Percentiles rank a stretch among this genome's conserved stretches.
Conservation (phyloP, 495 filamentous ascomycete genomes). For the Sporormia fimetaria region DNA sequence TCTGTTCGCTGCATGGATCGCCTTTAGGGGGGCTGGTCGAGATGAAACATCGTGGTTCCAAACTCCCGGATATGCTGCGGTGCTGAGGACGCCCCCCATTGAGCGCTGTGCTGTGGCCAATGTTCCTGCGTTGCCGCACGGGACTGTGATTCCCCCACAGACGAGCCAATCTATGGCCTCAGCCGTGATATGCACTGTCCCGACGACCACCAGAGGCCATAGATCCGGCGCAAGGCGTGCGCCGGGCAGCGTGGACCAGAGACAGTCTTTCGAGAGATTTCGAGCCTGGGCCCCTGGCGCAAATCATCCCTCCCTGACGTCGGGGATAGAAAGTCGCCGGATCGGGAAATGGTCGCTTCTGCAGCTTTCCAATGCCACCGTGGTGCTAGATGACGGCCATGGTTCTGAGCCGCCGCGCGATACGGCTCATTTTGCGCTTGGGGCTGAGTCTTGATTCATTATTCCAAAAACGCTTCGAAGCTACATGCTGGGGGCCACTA, state of each 20-base stretch:
- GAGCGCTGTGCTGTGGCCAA: conserved; percentile 23
- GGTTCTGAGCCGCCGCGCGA: conserved; percentile 23
- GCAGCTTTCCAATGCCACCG: conserved; percentile 29
- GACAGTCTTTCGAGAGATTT: conserved; percentile 22
- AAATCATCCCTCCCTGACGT: conserved; percentile 26
- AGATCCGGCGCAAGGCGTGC: conserved; percentile 26
- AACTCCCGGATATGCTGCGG: conserved; percentile 19
- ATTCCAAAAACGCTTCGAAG: conserved; percentile 11
- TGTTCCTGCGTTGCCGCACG: conserved; percentile 27
- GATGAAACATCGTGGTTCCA: conserved; percentile 27
- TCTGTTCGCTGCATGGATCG: conserved; percentile 25
- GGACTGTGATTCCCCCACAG: conserved; percentile 18
- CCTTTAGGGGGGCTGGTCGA: conserved; percentile 14
- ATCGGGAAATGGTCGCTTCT: conserved; percentile 28
- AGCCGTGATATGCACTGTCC: conserved; percentile 1
- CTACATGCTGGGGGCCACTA: conserved; percentile 22
- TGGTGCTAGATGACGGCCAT: conserved; percentile 23
- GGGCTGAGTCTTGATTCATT: conserved; percentile 27
- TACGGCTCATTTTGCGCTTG: conserved; percentile 21
- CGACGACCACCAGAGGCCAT: conserved; percentile 10
- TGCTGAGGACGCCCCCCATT: conserved; percentile 17
- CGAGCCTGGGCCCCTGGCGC: conserved; percentile 23
- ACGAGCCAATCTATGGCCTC: conserved; percentile 10
- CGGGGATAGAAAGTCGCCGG: conserved; percentile 26
- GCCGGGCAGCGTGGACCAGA: conserved; percentile 21